These are phyloP conservation scores for Quercus gilva DNA, from an alignment of 306 rosid genomes.

Conservation along the genomic window DNA sequence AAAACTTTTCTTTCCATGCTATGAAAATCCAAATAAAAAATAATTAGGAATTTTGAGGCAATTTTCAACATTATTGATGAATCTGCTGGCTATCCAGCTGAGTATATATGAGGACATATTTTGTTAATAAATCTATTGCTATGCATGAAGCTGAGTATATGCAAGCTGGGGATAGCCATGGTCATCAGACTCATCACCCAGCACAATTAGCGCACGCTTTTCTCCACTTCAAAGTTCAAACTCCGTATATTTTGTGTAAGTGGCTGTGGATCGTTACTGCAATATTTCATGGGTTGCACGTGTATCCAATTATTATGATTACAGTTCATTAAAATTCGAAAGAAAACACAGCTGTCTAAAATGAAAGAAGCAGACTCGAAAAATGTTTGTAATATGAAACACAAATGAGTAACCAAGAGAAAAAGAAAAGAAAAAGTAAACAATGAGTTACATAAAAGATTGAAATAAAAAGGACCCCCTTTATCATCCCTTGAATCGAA, in stretches of 20 bases:
- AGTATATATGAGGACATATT: too few relatives aligned
- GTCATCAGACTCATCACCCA: conserved; percentile 21
- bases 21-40: too few relatives aligned
- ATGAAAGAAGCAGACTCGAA: conserved; percentile 35
- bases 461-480: conserved; percentile 21
- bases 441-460: not conserved
- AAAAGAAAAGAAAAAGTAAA: conserved; percentile 10
- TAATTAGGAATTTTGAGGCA: too few relatives aligned
- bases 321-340: conserved; percentile 25
- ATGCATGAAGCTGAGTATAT: too few relatives aligned
- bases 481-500: conserved; percentile 2
- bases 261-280: conserved; percentile 33
- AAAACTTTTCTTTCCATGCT: too few relatives aligned
- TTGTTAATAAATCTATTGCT: too few relatives aligned
- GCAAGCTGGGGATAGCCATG: too few relatives aligned
- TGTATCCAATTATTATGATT: conserved; percentile 39
- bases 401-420: not conserved
- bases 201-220: conserved; percentile 20
- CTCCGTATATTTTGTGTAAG: conserved; percentile 35
- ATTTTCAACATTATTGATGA: too few relatives aligned
- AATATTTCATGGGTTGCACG: conserved; percentile 47
- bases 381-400: conserved; percentile 27
- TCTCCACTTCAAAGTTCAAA: conserved; percentile 19
- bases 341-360: conserved; percentile 44
- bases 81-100: too few relatives aligned